A percentile compares a stretch with the other conserved stretches of the same genome.
phyloP scores from a whole-genome alignment of 1,139 yeast species.

The Diutina scorzettiae region DNA sequence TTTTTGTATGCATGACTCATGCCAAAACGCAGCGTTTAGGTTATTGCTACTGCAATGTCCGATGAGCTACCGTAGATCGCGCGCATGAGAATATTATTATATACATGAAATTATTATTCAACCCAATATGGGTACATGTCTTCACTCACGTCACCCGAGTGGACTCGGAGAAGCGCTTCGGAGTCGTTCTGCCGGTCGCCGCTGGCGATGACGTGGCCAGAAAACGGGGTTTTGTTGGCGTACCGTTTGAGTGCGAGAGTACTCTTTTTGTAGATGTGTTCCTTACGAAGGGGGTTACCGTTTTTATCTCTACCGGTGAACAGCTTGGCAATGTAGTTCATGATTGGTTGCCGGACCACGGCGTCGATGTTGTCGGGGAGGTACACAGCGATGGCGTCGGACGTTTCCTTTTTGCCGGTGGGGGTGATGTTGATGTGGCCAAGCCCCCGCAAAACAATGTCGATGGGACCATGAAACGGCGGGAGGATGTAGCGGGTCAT shows the following conservation, averaged over 20 bases:
- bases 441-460: slow-evolving; percentile 53
- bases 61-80: too few relatives aligned
- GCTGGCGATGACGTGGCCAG: too few relatives aligned
- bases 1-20: too few relatives aligned
- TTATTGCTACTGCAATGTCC: background rate
- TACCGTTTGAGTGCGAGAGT: background rate
- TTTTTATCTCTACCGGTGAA: slow-evolving; percentile 26
- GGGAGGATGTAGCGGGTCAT: slow-evolving; percentile 30
- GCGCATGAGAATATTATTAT: background rate
- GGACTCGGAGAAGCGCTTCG: too few relatives aligned
- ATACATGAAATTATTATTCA: background rate
- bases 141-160: too few relatives aligned
- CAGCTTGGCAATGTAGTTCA: slow-evolving; percentile 20
- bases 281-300: slow-evolving; percentile 16
- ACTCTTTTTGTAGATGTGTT: background rate
- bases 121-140: background rate
- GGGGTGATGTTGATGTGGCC: slow-evolving; percentile 59
- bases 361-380: slow-evolving; percentile 22
- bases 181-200: too few relatives aligned
- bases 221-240: background rate
- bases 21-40: too few relatives aligned
- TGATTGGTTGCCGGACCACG: slow-evolving; percentile 26
- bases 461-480: slow-evolving; percentile 58
- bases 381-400: slow-evolving; percentile 19
- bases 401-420: slow-evolving; percentile 33